A percentile compares a stretch with the other conserved stretches of the same genome.
Evolutionary conservation across 305 asterid species (phyloP).

Genomic region (Fraxinus velutina): DNA sequence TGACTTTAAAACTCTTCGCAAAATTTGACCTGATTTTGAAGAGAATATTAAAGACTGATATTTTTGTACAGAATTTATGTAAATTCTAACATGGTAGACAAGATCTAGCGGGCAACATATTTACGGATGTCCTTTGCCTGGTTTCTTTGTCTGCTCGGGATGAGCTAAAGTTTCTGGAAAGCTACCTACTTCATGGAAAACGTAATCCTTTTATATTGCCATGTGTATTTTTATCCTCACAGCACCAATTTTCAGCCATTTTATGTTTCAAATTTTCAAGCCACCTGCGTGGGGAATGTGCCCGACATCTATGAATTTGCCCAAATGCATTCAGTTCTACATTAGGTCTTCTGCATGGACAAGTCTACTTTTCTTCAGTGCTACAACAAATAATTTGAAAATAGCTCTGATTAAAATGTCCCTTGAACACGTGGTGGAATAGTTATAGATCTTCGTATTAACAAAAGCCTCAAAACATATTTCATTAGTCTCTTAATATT

Average conservation of each 20-base stretch:
- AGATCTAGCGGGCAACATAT: slow-evolving; percentile 29
- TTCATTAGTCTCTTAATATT: neutral
- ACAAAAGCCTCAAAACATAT: neutral
- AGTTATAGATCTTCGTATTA: neutral
- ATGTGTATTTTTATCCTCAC: neutral
- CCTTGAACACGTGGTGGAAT: neutral
- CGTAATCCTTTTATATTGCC: neutral
- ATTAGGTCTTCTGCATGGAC: neutral
- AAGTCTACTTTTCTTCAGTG: neutral
- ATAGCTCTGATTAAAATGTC: neutral
- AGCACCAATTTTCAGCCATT: neutral
- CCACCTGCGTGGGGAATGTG: neutral
- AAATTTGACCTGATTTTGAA: neutral
- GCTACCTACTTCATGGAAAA: slow-evolving; percentile 8
- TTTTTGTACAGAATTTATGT: slow-evolving; percentile 2
- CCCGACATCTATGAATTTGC: neutral
- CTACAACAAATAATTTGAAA: neutral
- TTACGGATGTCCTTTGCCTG: slow-evolving; percentile 23
- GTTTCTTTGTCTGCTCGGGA: slow-evolving; percentile 24
- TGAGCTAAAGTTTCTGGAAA: slow-evolving; percentile 15
- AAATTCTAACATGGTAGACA: slow-evolving; percentile 26
- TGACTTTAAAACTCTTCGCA: neutral
- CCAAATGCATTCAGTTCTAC: neutral
- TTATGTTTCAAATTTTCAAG: neutral
- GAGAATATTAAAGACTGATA: slow-evolving; percentile 16